phyloP scores from a whole-genome alignment of 306 rosid species.

The Biancaea sappan region DNA sequence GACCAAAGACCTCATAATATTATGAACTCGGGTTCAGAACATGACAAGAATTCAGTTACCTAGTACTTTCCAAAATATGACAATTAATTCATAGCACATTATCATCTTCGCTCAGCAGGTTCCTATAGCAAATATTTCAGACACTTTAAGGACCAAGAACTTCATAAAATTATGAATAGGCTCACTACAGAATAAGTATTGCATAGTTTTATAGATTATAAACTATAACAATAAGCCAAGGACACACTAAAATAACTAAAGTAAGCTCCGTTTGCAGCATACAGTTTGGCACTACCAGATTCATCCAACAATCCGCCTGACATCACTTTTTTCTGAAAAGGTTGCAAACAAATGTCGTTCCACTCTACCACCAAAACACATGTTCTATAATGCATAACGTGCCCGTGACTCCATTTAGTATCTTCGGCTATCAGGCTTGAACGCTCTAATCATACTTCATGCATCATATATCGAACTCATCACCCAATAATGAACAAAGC shows the following conservation, averaged over 20 bases:
- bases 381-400: background rate
- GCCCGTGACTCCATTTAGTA: background rate
- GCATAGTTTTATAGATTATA: slow-evolving; percentile 19
- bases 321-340: background rate
- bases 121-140: background rate
- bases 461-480: background rate
- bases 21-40: background rate
- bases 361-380: background rate
- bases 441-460: background rate
- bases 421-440: background rate
- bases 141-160: slow-evolving; percentile 8
- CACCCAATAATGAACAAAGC: background rate
- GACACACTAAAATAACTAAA: background rate
- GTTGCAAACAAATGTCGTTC: background rate
- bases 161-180: background rate
- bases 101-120: slow-evolving; percentile 1
- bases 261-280: background rate
- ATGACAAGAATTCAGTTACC: slow-evolving; percentile 2
- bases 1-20: background rate
- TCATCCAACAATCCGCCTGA: background rate
- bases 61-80: background rate
- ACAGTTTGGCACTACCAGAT: slow-evolving; percentile 4
- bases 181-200: background rate
- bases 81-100: background rate
- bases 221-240: background rate